Evolutionary conservation across 176 grass and related monocot genomes (phyloP), one percentile per base, ranked within the genome.

Genomic region (Cenchrus americanus): DNA sequence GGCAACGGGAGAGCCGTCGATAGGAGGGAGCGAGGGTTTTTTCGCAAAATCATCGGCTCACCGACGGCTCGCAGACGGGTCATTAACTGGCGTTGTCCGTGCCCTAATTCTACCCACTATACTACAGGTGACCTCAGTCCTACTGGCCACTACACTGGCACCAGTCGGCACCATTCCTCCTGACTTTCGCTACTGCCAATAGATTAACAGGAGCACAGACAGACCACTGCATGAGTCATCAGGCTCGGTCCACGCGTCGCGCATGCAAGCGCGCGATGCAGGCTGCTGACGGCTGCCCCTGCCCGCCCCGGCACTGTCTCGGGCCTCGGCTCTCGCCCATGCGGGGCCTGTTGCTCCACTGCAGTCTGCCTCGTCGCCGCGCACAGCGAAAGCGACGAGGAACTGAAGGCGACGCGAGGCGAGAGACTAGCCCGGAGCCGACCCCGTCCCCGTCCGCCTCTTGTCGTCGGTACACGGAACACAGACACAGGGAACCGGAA

Each of bases 211-310:
- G 34, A 61, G 40, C 41, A 5, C n/a, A 61, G 9, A 4, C 15
- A 9, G 42, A 7, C 42, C 7, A 71, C 21, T 15, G 6, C 1
- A 51, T n/a, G 79, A 70, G 65, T 24, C 67, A 59, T 7, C 42
- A 2, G 66, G 8, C 62, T 48, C 37, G 7, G 5, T 43, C 49
- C 85, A 81, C 85, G 70, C 85, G 85, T 24, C 85, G 50, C 24
- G 69, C 85, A 87, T 87, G 78, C 85, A 86, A 46, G 60, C 60
- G 18, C 77, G 1, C 32, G 37, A 13, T 4, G 23, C 32, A 24
- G 57, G 5, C 3, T 2, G 60, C 58, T 17, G 58, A 41, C 59
- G 73, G 27, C 50, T 37, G 50, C 50, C 26, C 18, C 50, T 37
- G 50, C 50, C 26, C 18, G 50, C 14, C 27, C 27, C 27, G 27